Evolutionary conservation across 352 stramenopile species (phyloP).

Genomic region (Phytophthora pisi): DNA sequence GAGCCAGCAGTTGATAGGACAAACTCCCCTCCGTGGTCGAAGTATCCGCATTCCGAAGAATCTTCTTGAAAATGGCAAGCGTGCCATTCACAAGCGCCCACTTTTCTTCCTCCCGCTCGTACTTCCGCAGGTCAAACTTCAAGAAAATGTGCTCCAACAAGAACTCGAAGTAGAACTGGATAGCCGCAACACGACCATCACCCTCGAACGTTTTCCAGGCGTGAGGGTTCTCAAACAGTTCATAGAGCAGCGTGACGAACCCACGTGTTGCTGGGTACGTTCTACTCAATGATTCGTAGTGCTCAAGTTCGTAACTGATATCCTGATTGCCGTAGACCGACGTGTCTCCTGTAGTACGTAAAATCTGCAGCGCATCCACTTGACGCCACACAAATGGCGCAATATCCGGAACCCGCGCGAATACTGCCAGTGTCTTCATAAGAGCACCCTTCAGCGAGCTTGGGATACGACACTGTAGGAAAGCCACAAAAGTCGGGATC

Average conservation of each 20-base stretch:
- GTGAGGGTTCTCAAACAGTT: slow-evolving; percentile 79
- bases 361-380: slow-evolving; percentile 83
- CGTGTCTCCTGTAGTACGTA: slow-evolving; percentile 73
- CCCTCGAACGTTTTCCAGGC: slow-evolving; percentile 79
- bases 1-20: slow-evolving; percentile 71
- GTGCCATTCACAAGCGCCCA: slow-evolving; percentile 78
- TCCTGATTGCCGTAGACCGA: slow-evolving; percentile 72
- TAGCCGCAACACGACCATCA: slow-evolving; percentile 73
- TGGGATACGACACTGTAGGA: slow-evolving; percentile 83
- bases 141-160: slow-evolving; percentile 82
- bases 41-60: slow-evolving; percentile 56
- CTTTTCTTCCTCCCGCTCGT: slow-evolving; percentile 84
- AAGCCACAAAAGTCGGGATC: slow-evolving; percentile 82
- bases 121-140: slow-evolving; percentile 87
- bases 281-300: slow-evolving; percentile 80
- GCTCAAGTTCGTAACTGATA: slow-evolving; percentile 86
- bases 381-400: slow-evolving; percentile 86
- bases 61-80: slow-evolving; percentile 81
- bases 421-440: slow-evolving; percentile 84
- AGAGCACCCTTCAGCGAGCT: slow-evolving; percentile 84
- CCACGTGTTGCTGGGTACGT: slow-evolving; percentile 82
- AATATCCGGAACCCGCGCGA: slow-evolving; percentile 80
- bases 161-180: slow-evolving; percentile 88
- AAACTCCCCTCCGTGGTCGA: slow-evolving; percentile 59
- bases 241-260: slow-evolving; percentile 74